Evolutionary conservation across 345 rosid species (phyloP).

Genomic region (Sapria himalayana): DNA sequence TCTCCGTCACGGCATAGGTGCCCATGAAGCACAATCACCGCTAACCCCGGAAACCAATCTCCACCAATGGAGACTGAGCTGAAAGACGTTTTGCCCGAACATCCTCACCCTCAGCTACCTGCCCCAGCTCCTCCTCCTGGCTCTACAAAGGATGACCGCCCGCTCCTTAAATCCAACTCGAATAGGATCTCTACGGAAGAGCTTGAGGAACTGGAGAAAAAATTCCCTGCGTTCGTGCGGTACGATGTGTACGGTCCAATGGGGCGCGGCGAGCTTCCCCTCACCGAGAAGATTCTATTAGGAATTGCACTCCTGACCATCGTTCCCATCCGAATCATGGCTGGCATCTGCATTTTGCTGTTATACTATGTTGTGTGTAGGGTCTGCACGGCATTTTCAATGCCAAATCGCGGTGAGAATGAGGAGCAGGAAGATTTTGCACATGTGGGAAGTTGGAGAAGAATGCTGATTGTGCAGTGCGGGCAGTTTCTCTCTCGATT

Average conservation of each 20-base stretch:
- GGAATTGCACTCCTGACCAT: conserved; percentile 46
- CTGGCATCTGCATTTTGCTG: conserved; percentile 31
- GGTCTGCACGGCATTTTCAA: conserved; percentile 54
- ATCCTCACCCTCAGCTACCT: conserved; percentile 8
- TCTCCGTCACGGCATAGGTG: too few relatives aligned
- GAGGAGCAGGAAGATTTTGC: conserved; percentile 81
- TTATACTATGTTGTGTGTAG: conserved; percentile 60
- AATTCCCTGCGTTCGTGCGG: conserved; percentile 73
- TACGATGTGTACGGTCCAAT: conserved; percentile 62
- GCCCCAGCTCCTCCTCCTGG: conserved; percentile 9
- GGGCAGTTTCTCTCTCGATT: conserved; percentile 56
- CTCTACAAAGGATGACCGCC: conserved; percentile 47
- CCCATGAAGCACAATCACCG: too few relatives aligned
- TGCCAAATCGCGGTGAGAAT: conserved; percentile 43
- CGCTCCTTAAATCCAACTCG: conserved; percentile 47
- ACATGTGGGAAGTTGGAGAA: conserved; percentile 82
- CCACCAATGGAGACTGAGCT: conserved; percentile 61
- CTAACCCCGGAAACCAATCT: too few relatives aligned
- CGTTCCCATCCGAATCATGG: conserved; percentile 44
- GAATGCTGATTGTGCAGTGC: conserved; percentile 35
- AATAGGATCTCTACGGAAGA: conserved; percentile 14
- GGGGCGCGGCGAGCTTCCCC: conserved; percentile 69
- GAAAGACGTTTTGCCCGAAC: conserved; percentile 24
- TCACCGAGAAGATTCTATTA: conserved; percentile 35
- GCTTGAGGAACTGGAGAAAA: conserved; percentile 64